Evolutionary conservation across 2,329 filamentous ascomycete species (phyloP).

Genomic region (Raffaelea albimanens): DNA sequence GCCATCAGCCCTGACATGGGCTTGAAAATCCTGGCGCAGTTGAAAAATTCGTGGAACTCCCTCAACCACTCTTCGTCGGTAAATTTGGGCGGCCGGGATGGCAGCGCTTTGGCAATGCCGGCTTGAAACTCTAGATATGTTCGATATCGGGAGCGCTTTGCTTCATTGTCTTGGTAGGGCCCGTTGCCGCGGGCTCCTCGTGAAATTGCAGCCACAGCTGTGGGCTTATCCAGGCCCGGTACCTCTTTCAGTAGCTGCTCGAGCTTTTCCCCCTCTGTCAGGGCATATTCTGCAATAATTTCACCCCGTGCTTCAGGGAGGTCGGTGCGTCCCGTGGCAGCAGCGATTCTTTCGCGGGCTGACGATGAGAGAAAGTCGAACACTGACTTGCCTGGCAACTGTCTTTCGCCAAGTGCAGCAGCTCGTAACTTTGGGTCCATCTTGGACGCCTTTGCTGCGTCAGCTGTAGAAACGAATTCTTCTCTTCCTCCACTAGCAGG

Average conservation of each 20-base stretch:
- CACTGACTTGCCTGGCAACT: constrained; percentile 82
- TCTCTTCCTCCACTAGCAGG: constrained; percentile 22
- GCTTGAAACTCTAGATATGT: constrained; percentile 71
- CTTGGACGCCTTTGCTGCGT: constrained; percentile 67
- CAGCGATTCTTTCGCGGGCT: constrained; percentile 66
- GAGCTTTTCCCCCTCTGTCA: constrained; percentile 53
- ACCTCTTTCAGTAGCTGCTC: constrained; percentile 49
- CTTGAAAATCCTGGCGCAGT: constrained; percentile 66
- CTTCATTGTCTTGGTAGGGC: constrained; percentile 76
- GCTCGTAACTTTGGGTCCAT: constrained; percentile 71
- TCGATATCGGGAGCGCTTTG: constrained; percentile 72
- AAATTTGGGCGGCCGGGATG: constrained; percentile 31
- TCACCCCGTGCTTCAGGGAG: constrained; percentile 73
- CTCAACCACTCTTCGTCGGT: constrained; percentile 66
- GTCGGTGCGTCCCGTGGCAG: constrained; percentile 64
- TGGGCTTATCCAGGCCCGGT: constrained; percentile 56
- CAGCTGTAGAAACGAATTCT: constrained; percentile 56
- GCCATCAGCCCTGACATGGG: constrained; percentile 91
- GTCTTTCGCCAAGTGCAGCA: constrained; percentile 68
- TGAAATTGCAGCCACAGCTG: constrained; percentile 58
- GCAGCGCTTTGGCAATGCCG: constrained; percentile 48
- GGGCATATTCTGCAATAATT: constrained; percentile 53
- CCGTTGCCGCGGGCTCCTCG: constrained; percentile 56
- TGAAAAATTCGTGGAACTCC: constrained; percentile 68
- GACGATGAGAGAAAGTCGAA: constrained; percentile 84